Base-by-base conservation (phyloP, 805 yeast genomes). In the Teunomyces stri region DNA sequence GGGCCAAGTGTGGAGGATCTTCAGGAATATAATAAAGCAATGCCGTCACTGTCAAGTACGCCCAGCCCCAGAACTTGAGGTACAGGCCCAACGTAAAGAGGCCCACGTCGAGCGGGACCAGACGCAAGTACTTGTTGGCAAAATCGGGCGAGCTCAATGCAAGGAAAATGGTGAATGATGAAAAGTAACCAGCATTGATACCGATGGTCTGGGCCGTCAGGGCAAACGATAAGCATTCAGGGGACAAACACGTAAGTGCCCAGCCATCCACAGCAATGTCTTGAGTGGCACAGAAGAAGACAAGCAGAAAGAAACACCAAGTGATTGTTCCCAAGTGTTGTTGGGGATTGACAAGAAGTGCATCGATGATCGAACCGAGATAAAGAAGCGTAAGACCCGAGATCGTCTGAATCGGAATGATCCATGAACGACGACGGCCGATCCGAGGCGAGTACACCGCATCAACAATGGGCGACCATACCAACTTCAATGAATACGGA, bases 191-290 rank as follows among this genome's bases (percentile, higher is more conserved):
- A 2, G 92, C 78, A 68, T 94, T 94, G 51, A 94, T 76, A 0
- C 99, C 99, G 40, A 94, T 81, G 0, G 99, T 94, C 67, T 94
- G 99, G 0, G 99, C 99, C 0, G 99, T 94, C 4, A 96, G 88
- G 0, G 99, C 98, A 70, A 82, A 94, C 13, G 95, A 84, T 51
- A 94, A 73, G 11, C 95, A 85, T 22, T 80, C 80, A 21, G 83
- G 82, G 13, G 91, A 82, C 44, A 94, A 72, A 34, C 92, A 82
- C 1, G 97, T 94, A 59, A 94, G 70, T 0, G 98, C 97, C 99
- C 99, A 94, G 9, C 99, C 98, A 69, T 94, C 99, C 18, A 94
- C 99, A 0, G 99, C 98, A 47, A 94, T 94, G 63, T 94, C 99
- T 66, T 94, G 99, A 0, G 99, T 92, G 0, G 98, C 97, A 69